A percentile compares a stretch with the other conserved stretches of the same genome.
These are phyloP conservation scores for Hypoxylon sp. DNA, from an alignment of 2,329 filamentous ascomycete genomes.

Conservation along the genomic window DNA sequence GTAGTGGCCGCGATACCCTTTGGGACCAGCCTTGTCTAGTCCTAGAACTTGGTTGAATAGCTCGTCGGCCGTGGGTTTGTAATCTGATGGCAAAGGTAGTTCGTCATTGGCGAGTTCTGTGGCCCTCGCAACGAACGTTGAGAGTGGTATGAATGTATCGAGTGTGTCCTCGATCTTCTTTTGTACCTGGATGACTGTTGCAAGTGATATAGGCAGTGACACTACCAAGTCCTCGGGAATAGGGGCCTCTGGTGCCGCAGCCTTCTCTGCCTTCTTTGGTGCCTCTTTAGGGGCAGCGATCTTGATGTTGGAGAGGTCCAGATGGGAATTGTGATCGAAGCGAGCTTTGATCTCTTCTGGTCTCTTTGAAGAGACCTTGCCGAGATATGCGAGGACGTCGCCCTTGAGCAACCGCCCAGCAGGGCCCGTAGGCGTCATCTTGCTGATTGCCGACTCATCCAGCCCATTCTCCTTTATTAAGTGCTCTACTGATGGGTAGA, in stretches of 20 bases:
- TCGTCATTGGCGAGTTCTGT: constrained; percentile 89
- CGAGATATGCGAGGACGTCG: constrained; percentile 91
- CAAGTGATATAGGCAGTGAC: constrained; percentile 81
- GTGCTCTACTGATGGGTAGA: constrained; percentile 85
- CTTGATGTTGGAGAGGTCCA: constrained; percentile 97
- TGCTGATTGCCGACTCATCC: constrained; percentile 78
- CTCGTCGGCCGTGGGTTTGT: constrained; percentile 79
- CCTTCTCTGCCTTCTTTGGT: constrained; percentile 52
- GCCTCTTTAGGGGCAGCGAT: constrained; percentile 68
- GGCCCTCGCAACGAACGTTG: constrained; percentile 87
- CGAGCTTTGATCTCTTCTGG: constrained; percentile 77
- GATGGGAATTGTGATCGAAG: constrained; percentile 80
- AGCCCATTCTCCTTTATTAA: constrained; percentile 85
- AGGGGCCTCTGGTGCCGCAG: constrained; percentile 56
- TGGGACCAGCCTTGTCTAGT: constrained; percentile 64
- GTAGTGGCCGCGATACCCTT: constrained; percentile 73
- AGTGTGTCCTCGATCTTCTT: constrained; percentile 81
- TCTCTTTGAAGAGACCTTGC: constrained; percentile 78
- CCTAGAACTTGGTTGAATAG: constrained; percentile 92
- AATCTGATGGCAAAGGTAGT: constrained; percentile 75
- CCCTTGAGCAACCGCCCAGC: constrained; percentile 92
- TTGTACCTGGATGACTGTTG: constrained; percentile 83
- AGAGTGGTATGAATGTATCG: constrained; percentile 84
- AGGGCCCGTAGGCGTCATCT: constrained; percentile 89
- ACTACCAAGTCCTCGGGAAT: constrained; percentile 67